Percentiles rank a stretch among this genome's conserved stretches.
These are phyloP conservation scores for Agastache rugosa DNA, from an alignment of 257 asterid genomes.

Conservation along the genomic window DNA sequence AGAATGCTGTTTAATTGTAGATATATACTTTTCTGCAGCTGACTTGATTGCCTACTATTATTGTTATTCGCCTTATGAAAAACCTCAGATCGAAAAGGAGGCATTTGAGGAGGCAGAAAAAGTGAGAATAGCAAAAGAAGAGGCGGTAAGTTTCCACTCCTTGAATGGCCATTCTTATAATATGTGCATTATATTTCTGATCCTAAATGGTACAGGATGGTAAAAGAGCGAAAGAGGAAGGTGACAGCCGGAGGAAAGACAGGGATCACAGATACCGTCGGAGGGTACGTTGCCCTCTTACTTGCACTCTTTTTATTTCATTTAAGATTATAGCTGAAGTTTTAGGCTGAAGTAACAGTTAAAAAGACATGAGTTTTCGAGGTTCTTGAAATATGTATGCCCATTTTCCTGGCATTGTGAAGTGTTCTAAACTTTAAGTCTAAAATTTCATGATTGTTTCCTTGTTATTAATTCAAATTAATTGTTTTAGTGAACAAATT, in stretches of 20 bases:
- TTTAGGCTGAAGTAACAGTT: neutral
- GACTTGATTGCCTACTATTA: neutral
- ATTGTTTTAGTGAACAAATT: neutral
- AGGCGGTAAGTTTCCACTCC: slow-evolving; percentile 6
- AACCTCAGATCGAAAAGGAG: slow-evolving; percentile 25
- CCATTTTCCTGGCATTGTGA: neutral
- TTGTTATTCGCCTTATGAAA: neutral
- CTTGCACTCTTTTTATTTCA: neutral
- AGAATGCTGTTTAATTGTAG: neutral
- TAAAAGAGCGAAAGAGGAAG: slow-evolving; percentile 17
- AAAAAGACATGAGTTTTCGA: neutral
- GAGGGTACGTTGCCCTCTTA: slow-evolving; percentile 8
- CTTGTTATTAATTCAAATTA: neutral
- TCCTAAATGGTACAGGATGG: slow-evolving; percentile 1
- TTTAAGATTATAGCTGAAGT: neutral
- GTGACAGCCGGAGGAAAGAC: slow-evolving; percentile 13
- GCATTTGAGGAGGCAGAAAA: slow-evolving; percentile 30
- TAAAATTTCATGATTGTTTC: too few species aligned
- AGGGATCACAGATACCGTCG: neutral
- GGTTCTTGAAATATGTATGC: neutral
- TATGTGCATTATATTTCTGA: neutral
- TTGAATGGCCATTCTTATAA: neutral
- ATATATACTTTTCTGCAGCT: neutral
- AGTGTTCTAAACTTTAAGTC: too few species aligned
- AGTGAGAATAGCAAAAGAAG: slow-evolving; percentile 25